A percentile compares a stretch with the other conserved stretches of the same genome.
Evolutionary conservation across 83 land plant genomes (phyloP).

Genomic region (Picea engelmannii): DNA sequence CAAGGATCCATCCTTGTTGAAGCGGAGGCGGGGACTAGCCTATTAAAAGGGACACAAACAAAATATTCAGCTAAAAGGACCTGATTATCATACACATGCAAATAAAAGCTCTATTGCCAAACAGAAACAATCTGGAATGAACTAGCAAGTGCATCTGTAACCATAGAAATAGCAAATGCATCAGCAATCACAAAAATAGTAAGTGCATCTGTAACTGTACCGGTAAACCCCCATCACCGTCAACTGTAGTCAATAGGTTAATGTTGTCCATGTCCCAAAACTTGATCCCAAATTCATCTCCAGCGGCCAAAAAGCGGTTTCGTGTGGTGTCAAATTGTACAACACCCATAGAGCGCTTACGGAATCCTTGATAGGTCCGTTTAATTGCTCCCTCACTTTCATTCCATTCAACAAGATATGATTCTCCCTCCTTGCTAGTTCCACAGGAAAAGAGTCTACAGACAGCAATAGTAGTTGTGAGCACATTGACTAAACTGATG

Average conservation of each 20-base stretch:
- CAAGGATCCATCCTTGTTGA: constrained; percentile 79
- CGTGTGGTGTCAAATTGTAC: constrained; percentile 79
- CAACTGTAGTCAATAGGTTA: constrained; percentile 55
- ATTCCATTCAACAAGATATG: constrained; percentile 78
- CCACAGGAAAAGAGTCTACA: constrained; percentile 78
- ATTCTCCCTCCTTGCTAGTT: constrained; percentile 76
- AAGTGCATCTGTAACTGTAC: constrained; percentile 26
- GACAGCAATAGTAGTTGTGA: neutral
- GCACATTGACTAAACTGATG: neutral
- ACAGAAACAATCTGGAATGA: neutral
- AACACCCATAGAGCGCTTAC: constrained; percentile 63
- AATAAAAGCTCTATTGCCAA: neutral
- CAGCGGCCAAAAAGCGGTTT: constrained; percentile 75
- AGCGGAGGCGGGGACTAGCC: constrained; percentile 85
- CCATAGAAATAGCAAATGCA: neutral
- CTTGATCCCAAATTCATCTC: constrained; percentile 71
- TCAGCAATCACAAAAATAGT: neutral
- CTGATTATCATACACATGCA: neutral
- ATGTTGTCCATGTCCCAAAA: constrained; percentile 82
- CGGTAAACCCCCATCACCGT: constrained; percentile 77
- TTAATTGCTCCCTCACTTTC: constrained; percentile 82
- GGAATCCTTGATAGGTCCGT: constrained; percentile 68
- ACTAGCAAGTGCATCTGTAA: neutral
- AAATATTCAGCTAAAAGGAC: neutral
- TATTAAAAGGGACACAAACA: constrained; percentile 19